Evolutionary conservation across 2,329 filamentous ascomycete genomes (phyloP), one percentile per base, ranked within the genome.

Genomic region (Apiospora arundinis): DNA sequence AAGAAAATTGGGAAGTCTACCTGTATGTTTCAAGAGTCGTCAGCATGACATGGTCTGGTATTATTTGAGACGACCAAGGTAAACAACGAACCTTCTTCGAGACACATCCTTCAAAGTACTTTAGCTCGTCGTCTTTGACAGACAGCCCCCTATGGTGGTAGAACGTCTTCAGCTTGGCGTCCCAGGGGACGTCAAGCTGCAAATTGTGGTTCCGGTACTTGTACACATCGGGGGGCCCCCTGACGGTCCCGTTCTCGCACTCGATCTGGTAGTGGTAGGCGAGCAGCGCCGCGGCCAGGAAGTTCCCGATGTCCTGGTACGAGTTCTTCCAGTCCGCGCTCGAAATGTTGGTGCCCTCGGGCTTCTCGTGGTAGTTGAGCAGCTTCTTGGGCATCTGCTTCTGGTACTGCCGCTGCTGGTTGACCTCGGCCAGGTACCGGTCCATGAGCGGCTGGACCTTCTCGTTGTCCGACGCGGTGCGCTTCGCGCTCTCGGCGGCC

Each of bases 331-430:
- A 49, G 6, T 25, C 48, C n/a, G 1, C n/a, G n/a, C 7, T 2
- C n/a, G 7, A 9, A n/a, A 49, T 11, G 8, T 2, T 1, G n/a
- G n/a, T 25, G 1, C 48, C 48, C n/a, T 52, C 48, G 48, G n/a
- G 48, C 23, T 12, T 12, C 48, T 14, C 23, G 23, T 52, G 48
- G 48, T 52, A 25, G 48, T 25, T 23, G 48, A 8, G 48, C 48
- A 52, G 48, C 48, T 52, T 52, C 48, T 52, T 25, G 48, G 48
- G 48, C 48, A 52, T 25, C 48, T 52, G 48, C n/a, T 25, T 52
- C n/a, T 25, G n/a, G n/a, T 52, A 52, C 48, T 52, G n/a, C 9
- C 48, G 48, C 48, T 52, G 48, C 48, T 12, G 48, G 9, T 52
- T 25, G 9, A 52, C n/a, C 23, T 12, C 48, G 48, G 23, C n/a